These are phyloP conservation scores for Boeremia exigua DNA, from an alignment of 2,329 filamentous ascomycete species.

Conservation along the genomic window DNA sequence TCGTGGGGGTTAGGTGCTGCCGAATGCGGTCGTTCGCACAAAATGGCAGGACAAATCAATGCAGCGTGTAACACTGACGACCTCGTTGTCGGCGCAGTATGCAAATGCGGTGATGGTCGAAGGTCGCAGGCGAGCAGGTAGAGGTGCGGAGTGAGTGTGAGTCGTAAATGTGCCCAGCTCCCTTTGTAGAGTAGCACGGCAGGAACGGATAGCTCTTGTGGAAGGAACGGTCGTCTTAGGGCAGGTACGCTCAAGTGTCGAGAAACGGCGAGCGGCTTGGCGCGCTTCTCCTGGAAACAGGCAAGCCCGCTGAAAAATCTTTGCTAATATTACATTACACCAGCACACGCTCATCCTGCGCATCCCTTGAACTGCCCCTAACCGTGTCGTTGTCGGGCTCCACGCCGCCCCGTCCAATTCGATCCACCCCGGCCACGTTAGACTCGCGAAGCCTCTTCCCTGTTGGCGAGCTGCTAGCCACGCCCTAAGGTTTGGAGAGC, in stretches of 20 bases:
- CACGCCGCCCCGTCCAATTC: conserved; percentile 23
- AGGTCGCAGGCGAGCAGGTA: background rate
- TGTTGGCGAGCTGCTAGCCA: conserved; percentile 21
- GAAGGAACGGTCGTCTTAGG: conserved; percentile 19
- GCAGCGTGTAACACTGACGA: conserved; percentile 13
- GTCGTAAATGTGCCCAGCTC: conserved; percentile 7
- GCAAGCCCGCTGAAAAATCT: conserved; percentile 17
- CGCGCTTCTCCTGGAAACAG: conserved; percentile 21
- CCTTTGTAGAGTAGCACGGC: conserved; percentile 19
- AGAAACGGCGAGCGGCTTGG: conserved; percentile 25
- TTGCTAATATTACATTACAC: conserved; percentile 17
- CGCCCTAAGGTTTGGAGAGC: conserved; percentile 20
- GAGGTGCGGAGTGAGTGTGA: background rate
- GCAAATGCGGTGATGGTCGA: background rate
- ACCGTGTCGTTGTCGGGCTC: conserved; percentile 19
- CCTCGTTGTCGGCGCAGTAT: background rate
- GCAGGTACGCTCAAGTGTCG: conserved; percentile 20
- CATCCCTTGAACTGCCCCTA: conserved; percentile 17
- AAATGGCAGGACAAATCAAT: conserved; percentile 6
- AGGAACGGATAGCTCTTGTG: conserved; percentile 16
- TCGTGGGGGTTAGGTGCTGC: conserved; percentile 18
- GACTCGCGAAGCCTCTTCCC: conserved; percentile 18
- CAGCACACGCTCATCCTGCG: conserved; percentile 16
- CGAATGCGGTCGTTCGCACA: conserved; percentile 26
- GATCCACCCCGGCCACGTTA: conserved; percentile 11